Percentiles rank a stretch among this genome's conserved stretches.
Conservation (phyloP, 441 rosid species). For the Pelargonium australe region DNA sequence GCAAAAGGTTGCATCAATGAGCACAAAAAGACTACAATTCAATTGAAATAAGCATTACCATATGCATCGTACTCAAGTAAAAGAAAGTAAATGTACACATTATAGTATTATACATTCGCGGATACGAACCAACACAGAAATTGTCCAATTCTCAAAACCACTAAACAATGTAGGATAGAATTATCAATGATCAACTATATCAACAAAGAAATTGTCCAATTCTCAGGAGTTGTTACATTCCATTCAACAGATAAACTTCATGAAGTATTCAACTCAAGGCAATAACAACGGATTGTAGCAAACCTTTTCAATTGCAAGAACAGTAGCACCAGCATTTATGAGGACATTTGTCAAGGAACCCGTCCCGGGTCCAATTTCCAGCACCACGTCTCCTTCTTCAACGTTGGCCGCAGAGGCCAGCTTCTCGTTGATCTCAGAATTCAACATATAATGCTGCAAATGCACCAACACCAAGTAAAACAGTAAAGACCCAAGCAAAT, state of each 20-base stretch:
- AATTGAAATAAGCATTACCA: neutral
- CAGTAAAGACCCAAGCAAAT: neutral
- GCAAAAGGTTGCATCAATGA: neutral
- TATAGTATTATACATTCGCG: neutral
- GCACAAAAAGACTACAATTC: neutral
- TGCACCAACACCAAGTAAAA: neutral
- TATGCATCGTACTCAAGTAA: conserved; percentile 1
- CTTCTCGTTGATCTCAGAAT: conserved; percentile 60
- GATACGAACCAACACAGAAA: neutral
- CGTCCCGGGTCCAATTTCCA: conserved; percentile 93
- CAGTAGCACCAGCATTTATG: conserved; percentile 53
- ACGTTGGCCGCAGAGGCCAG: conserved; percentile 54
- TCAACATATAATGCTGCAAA: conserved; percentile 85
- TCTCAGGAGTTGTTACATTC: too few relatives aligned
- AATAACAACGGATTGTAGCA: neutral
- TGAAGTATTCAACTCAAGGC: neutral
- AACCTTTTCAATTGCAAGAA: conserved; percentile 88
- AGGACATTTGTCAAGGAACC: conserved; percentile 83
- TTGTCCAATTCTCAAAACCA: neutral
- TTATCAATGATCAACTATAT: too few relatives aligned
- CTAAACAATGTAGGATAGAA: too few relatives aligned
- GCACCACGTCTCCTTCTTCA: conserved; percentile 64
- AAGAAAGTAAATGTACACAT: neutral
- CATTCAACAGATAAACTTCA: neutral
- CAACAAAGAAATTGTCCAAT: too few relatives aligned